These are phyloP conservation scores for Vigna hirtella DNA, from an alignment of 306 rosid genomes.

Conservation along the genomic window DNA sequence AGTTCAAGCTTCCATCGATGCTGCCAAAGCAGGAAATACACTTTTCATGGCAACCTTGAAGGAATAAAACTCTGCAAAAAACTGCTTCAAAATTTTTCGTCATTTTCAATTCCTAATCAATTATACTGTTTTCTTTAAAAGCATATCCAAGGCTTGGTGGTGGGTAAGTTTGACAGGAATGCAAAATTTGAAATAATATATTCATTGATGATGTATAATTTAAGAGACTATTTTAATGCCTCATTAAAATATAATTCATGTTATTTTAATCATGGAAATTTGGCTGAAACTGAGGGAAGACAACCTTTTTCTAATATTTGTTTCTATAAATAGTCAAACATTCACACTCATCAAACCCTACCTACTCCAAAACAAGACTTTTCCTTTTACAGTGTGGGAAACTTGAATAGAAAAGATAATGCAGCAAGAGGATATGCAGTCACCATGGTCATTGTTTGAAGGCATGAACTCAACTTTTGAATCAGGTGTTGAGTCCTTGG, in stretches of 20 bases:
- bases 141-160: background rate
- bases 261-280: background rate
- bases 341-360: background rate
- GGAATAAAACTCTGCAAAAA: constrained; percentile 25
- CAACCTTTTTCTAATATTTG: background rate
- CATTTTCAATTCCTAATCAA: constrained; percentile 30
- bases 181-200: no score
- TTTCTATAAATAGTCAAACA: constrained; percentile 39
- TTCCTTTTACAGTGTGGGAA: constrained; percentile 12
- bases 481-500: constrained; percentile 41
- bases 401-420: constrained; percentile 41
- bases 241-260: background rate
- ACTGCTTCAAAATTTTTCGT: constrained; percentile 47
- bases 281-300: background rate
- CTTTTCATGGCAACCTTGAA: constrained; percentile 43
- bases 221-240: background rate
- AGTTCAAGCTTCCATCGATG: constrained; percentile 33
- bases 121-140: background rate
- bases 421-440: constrained; percentile 47
- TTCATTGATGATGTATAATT: no score
- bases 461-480: constrained; percentile 47
- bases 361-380: constrained; percentile 6
- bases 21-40: constrained; percentile 44
- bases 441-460: constrained; percentile 49
- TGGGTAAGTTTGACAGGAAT: background rate